Evolutionary conservation across 345 rosid genomes (phyloP), one percentile per base, ranked within the genome.

Genomic region (Schrenkiella parvula): DNA sequence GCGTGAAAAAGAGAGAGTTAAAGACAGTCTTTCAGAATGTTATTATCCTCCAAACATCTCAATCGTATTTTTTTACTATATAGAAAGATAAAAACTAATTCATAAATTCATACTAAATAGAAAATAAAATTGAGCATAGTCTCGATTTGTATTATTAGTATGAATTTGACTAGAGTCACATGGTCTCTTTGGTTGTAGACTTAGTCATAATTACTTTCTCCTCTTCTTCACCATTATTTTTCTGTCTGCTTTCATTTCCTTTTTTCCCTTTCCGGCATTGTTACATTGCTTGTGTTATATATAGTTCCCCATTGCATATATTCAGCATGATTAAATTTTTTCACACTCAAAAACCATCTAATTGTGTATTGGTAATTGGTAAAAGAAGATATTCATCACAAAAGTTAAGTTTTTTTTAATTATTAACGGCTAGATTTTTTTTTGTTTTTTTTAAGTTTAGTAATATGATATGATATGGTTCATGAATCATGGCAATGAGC

Each of bases 121-220:
- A 39, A 31, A 21, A n/a, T 13, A 53, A 42, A 31, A 63, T 34
- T 32, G 46, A 54, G 71, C 14, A 55, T 46, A 55, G 34, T 73
- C 25, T 55, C 25, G 71, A 13, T 55, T 54, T 64, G 64, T 39
- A 64, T 64, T 37, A 70, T 25, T 48, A 37, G 67, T 55, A 47
- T 64, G 58, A 73, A 44, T 53, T 42, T 25, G 64, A 72, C 70
- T 64, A 37, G 8, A 63, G 55, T 72, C 76, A 72, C 76, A 72
- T 72, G 64, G 75, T 9, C 53, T 70, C 52, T 61, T 56, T 48
- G 38, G 44, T 54, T 18, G 55, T 72, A 63, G 70, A 72, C 70
- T 44, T 53, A 63, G 19, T 63, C 64, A 72, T 72, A 52, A 53
- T 64, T 53, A 38, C 19, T 50, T 21, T 39, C 53, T 71, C 32